Evolutionary conservation across 1,284 basidiomycete species (phyloP).

Genomic region (Entoloma clypeatum): DNA sequence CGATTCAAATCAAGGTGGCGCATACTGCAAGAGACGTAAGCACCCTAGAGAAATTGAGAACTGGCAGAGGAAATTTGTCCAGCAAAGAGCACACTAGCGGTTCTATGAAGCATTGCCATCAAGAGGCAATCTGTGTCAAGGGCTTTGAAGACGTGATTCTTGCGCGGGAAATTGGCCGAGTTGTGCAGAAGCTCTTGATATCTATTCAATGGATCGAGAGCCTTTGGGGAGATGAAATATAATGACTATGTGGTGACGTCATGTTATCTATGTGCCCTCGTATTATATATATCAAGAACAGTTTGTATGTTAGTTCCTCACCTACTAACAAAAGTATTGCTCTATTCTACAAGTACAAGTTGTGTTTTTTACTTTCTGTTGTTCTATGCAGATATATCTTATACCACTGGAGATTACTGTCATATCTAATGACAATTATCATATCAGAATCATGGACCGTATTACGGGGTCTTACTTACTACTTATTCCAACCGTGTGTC

Average conservation of each 20-base stretch:
- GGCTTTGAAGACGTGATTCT: conserved; percentile 39
- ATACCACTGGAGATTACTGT: too few relatives aligned
- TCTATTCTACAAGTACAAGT: too few relatives aligned
- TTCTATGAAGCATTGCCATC: conserved; percentile 5
- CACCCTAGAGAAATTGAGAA: conserved; percentile 41
- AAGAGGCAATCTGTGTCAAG: conserved; percentile 14
- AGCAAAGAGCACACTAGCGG: conserved; percentile 20
- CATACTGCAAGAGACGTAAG: conserved; percentile 6
- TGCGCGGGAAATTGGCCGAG: conserved; percentile 25
- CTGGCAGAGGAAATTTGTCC: conserved; percentile 31
- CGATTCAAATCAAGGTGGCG: conserved; percentile 14
- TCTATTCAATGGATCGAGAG: conserved; percentile 31
- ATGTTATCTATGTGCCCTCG: too few relatives aligned
- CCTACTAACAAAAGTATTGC: too few relatives aligned
- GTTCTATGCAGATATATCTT: too few relatives aligned
- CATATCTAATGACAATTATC: too few relatives aligned
- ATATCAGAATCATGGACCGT: too few relatives aligned
- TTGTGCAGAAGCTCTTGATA: conserved; percentile 21
- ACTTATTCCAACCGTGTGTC: too few relatives aligned
- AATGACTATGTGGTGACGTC: neutral
- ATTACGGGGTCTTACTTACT: too few relatives aligned
- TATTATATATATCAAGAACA: too few relatives aligned
- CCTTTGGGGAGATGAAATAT: conserved; percentile 30
- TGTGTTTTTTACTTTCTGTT: too few relatives aligned
- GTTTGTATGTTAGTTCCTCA: too few relatives aligned